A percentile compares a stretch with the other conserved stretches of the same genome.
phyloP scores from a whole-genome alignment of 148 eudicot species.

The Talinum fruticosum region DNA sequence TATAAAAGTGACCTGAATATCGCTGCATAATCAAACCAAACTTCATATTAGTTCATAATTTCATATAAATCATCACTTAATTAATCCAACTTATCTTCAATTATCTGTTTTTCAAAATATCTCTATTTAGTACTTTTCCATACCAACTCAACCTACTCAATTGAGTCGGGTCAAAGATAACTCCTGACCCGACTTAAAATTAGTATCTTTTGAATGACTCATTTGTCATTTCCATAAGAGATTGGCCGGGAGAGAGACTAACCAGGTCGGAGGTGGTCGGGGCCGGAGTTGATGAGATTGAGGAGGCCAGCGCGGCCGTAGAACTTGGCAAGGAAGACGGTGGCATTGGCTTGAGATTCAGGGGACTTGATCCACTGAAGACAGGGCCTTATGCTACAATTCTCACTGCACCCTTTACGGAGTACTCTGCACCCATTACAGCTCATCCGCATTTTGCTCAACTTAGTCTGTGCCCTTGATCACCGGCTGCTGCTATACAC shows the following conservation, averaged over 20 bases:
- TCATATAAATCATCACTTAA: not conserved
- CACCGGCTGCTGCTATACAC: not conserved
- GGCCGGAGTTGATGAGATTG: conserved; percentile 73
- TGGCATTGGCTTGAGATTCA: conserved; percentile 76
- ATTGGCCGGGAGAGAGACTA: not conserved
- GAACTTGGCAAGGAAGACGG: conserved; percentile 80
- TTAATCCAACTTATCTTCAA: not conserved
- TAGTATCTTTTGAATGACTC: too few species aligned
- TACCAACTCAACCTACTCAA: too few species aligned
- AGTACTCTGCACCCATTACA: conserved; percentile 85
- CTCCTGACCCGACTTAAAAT: too few species aligned
- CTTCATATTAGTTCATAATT: not conserved
- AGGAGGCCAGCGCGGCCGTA: conserved; percentile 88
- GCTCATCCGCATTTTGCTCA: conserved; percentile 62
- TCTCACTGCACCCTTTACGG: conserved; percentile 68
- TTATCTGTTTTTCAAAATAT: not conserved
- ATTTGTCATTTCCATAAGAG: too few species aligned
- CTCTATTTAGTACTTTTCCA: too few species aligned
- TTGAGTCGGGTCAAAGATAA: too few species aligned
- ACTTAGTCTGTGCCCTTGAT: not conserved
- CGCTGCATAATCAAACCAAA: conserved; percentile 35
- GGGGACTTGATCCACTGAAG: conserved; percentile 66
- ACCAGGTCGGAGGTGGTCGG: conserved; percentile 79
- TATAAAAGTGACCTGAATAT: conserved; percentile 65
- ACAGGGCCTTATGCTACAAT: conserved; percentile 73